Conservation (phyloP, 495 filamentous ascomycete species). For the Aspergillus hancockii region DNA sequence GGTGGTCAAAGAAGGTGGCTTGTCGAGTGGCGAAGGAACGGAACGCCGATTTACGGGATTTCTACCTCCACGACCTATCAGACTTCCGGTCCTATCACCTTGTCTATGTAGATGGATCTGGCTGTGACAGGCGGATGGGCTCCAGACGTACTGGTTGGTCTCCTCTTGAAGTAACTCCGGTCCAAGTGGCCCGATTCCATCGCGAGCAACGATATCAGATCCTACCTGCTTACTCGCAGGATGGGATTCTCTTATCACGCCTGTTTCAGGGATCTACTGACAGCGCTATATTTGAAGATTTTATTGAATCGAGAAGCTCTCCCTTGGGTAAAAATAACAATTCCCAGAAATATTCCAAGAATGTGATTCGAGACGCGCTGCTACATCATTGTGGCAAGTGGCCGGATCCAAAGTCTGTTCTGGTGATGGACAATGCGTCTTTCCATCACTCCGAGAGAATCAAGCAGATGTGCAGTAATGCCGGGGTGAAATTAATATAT, state of each 20-base stretch:
- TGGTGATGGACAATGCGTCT: not conserved
- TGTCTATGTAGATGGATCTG: not conserved
- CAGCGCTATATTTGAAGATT: not conserved
- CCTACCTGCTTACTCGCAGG: not conserved
- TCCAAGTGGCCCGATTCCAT: not conserved
- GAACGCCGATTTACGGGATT: not conserved
- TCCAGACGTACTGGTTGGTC: not conserved
- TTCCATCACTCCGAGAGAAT: constrained; percentile 6
- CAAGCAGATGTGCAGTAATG: constrained; percentile 3
- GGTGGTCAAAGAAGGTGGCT: not conserved
- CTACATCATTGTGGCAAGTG: not conserved
- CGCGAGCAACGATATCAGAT: not conserved
- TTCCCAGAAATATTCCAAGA: no score
- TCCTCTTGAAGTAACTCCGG: not conserved
- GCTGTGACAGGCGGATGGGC: not conserved
- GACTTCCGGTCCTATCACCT: not conserved
- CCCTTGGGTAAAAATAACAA: no score
- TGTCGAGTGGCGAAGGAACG: not conserved
- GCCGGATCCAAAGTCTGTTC: not conserved
- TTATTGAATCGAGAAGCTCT: no score
- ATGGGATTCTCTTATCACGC: not conserved
- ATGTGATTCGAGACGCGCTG: no score
- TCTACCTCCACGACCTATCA: not conserved
- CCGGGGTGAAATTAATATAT: constrained; percentile 10
- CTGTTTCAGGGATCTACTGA: not conserved